These are phyloP conservation scores for Porpolomopsis calyptriformis DNA, from an alignment of 768 basidiomycete species.

Conservation along the genomic window DNA sequence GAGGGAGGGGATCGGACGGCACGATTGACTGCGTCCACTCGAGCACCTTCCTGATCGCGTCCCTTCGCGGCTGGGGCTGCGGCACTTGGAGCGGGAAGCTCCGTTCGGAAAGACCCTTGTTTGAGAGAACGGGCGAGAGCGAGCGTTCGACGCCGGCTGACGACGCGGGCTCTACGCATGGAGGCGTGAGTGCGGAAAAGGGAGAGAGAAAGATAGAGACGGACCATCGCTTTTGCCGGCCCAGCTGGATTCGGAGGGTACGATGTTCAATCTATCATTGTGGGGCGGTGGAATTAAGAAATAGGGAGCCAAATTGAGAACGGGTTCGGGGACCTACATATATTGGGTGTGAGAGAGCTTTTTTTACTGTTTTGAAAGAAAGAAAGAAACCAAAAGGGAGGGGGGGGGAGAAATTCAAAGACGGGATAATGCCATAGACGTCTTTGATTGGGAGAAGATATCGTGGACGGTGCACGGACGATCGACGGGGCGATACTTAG, in stretches of 20 bases:
- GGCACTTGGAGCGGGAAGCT: constrained; percentile 9
- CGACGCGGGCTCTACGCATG: constrained; percentile 22
- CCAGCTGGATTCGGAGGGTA: constrained; percentile 35
- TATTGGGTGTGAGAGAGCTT: constrained; percentile 7
- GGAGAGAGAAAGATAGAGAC: constrained; percentile 1
- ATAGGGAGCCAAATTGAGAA: constrained; percentile 20
- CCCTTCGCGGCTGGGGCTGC: neutral
- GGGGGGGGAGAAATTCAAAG: constrained; percentile 2
- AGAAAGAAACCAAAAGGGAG: neutral
- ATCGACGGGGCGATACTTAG: constrained; percentile 11
- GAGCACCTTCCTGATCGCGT: neutral
- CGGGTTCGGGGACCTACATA: constrained; percentile 35
- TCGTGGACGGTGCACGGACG: constrained; percentile 23
- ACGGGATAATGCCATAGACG: constrained; percentile 19
- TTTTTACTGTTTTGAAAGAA: neutral
- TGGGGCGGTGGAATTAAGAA: constrained; percentile 17
- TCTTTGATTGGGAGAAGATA: constrained; percentile 18
- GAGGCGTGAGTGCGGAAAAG: constrained; percentile 6
- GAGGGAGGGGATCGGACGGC: neutral
- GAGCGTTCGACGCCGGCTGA: constrained; percentile 23
- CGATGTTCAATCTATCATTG: constrained; percentile 18
- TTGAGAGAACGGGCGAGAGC: constrained; percentile 20
- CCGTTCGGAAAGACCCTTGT: constrained; percentile 14
- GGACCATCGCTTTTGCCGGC: constrained; percentile 31
- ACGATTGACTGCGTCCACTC: constrained; percentile 2